Percentiles rank a stretch among this genome's conserved stretches.
phyloP scores from a whole-genome alignment of 352 stramenopile genomes.

The Globisporangium rhizosaccharum region DNA sequence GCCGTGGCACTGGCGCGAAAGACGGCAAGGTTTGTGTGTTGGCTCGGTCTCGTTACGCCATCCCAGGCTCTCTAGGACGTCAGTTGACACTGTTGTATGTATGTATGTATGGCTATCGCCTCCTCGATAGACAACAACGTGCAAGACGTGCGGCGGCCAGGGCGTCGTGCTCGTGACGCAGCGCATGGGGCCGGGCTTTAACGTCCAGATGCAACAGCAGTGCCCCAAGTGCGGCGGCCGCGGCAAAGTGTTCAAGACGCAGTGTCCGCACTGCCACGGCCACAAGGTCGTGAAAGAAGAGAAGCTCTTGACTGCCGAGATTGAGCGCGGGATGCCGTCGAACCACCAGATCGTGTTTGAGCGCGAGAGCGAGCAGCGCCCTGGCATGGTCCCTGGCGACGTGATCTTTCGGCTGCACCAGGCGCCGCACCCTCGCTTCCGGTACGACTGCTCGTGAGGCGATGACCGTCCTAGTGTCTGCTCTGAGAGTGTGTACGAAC shows the following conservation, averaged over 20 bases:
- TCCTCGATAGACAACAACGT: conserved; percentile 44
- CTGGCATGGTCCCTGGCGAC: conserved; percentile 89
- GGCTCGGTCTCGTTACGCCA: neutral
- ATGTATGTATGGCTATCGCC: neutral
- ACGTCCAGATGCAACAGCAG: conserved; percentile 88
- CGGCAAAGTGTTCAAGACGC: conserved; percentile 94
- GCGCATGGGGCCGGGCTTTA: conserved; percentile 77
- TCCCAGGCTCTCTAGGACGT: too few relatives aligned
- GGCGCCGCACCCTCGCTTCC: conserved; percentile 83
- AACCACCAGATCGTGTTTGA: conserved; percentile 85
- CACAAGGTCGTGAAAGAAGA: conserved; percentile 80
- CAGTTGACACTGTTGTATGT: conserved; percentile 8
- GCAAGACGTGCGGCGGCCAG: conserved; percentile 64
- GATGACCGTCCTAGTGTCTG: neutral
- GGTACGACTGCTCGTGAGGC: conserved; percentile 23
- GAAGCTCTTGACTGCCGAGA: conserved; percentile 71
- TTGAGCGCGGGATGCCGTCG: conserved; percentile 81
- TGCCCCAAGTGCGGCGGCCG: conserved; percentile 79
- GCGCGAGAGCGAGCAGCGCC: conserved; percentile 76
- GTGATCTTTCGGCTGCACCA: conserved; percentile 95
- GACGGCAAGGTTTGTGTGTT: conserved; percentile 50
- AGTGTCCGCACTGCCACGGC: conserved; percentile 87
- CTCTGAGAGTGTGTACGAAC: too few relatives aligned
- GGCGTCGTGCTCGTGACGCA: conserved; percentile 79
- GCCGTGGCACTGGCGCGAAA: conserved; percentile 74